phyloP scores from a whole-genome alignment of 83 land plant species.

The Larix sibirica region DNA sequence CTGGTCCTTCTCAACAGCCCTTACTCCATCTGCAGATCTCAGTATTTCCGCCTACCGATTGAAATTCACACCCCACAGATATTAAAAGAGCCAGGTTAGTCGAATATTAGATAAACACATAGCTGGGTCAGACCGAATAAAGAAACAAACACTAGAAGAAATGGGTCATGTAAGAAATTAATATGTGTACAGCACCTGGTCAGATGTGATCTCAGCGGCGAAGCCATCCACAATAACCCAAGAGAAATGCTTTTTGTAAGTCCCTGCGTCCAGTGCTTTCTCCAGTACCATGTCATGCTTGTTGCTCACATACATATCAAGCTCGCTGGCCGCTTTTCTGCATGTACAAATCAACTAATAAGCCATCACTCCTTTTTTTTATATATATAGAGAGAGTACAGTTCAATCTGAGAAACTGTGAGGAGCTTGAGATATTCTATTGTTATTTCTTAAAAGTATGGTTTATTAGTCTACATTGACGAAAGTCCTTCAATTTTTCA shows the following conservation, averaged over 20 bases:
- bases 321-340: slow-evolving; percentile 29
- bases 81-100: no score
- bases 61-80: no score
- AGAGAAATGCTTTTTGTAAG: slow-evolving; percentile 54
- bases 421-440: no score
- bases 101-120: neutral
- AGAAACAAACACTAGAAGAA: neutral
- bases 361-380: neutral
- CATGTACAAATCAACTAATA: slow-evolving; percentile 14
- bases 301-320: slow-evolving; percentile 48
- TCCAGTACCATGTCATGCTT: slow-evolving; percentile 56
- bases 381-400: no score
- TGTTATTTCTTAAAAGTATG: no score
- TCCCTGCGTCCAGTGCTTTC: slow-evolving; percentile 34
- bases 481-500: no score
- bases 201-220: slow-evolving; percentile 46
- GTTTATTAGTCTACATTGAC: no score
- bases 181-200: slow-evolving; percentile 36
- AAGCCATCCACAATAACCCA: slow-evolving; percentile 65
- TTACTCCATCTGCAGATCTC: slow-evolving; percentile 51
- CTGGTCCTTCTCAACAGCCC: slow-evolving; percentile 61
- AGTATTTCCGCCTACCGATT: slow-evolving; percentile 45
- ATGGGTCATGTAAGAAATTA: no score
- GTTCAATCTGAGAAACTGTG: no score
- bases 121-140: no score